Evolutionary conservation across 1,139 yeast genomes (phyloP), one percentile per base, ranked within the genome.

Genomic region (Debaryomycetaceae sp.): DNA sequence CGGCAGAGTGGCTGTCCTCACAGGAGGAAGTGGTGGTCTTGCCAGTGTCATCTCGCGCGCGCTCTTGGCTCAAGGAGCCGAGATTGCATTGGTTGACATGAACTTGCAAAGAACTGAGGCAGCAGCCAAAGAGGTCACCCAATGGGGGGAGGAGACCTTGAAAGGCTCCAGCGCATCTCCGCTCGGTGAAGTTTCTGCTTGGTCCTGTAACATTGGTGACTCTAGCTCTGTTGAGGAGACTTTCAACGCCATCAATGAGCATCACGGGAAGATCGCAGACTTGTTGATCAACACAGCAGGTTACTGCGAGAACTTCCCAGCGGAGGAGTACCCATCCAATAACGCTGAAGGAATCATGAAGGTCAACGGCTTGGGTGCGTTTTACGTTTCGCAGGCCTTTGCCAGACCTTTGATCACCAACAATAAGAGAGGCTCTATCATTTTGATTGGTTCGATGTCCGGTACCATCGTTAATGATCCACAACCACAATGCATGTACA

Each of bases 11-110:
- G 89, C 88, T 38, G 75, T 87, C 44, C 68, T 87, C 53, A 87
- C 95, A 33, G 95, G 95, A 43, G 95, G 95, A 14, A 83, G 90
- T 30, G 95, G 95, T 42, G 95, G 95, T 20, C 71, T 87, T 54
- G 85, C 90, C 3, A 68, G 82, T 31, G 81, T 85, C 14, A 63
- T 86, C 64, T 79, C 86, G 43, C 79, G 85, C 62, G 87, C 87
- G 20, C 73, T 83, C 43, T 68, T 85, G 31, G 85, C 87, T 5
- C 85, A 82, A 59, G 86, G 85, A 41, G 86, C 89, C 5, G 85
- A 85, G 14, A 70, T 87, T 39, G 95, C 95, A n/a, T 72, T 87
- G 41, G 75, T 87, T 38, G 95, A 87, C 63, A 76, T 83, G 71
- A 81, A 82, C 66, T 65, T 78, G 58, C 85, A 81, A 49, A 66